Evolutionary conservation across 805 yeast genomes (phyloP), one percentile per base, ranked within the genome.

Genomic region (Candida ulmi): DNA sequence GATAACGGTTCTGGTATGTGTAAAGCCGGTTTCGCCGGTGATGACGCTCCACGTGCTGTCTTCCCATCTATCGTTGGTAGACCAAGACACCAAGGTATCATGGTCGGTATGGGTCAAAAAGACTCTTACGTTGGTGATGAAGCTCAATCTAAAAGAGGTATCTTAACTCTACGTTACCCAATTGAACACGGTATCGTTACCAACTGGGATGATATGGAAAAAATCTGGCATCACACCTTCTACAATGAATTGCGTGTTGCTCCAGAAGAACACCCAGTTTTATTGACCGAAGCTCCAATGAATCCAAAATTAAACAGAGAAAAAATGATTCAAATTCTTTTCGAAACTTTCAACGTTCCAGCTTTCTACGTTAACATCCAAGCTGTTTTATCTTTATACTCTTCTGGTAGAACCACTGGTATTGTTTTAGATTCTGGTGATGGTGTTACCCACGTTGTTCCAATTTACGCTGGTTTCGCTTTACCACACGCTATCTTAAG

Each of bases 11-110:
- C 99, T 66, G 99, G 99, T 81, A 93, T 93, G 98, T 93, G 99
- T 83, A 93, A 93, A 72, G 99, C 99, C 91, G 99, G 99, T 74
- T 93, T 90, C 69, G 98, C 99, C 81, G 99, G 99, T 78, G 98
- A 93, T 68, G 99, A 93, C 77, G 98, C 98, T 54, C 99, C 99
- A 68, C 86, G 97, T 72, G 98, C 99, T 63, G 99, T 93, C 59
- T 93, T 93, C 91, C 99, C 99, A 66, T 93, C 98, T 49, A 91
- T 93, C 65, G 99, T 91, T 54, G 99, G 99, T 76, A 93, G 99
- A 78, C 98, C 99, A 78, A 90, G 96, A 82, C 99, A 93, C 72
- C 98, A 93, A 73, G 98, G 98, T 83, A 90, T 88, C 79, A 90
- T 90, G 97, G 98, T 91, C 60, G 99, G 99, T 72, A 88, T 93